Evolutionary conservation across 164 flowering plant species (phyloP).

Genomic region (Annona squamosa): DNA sequence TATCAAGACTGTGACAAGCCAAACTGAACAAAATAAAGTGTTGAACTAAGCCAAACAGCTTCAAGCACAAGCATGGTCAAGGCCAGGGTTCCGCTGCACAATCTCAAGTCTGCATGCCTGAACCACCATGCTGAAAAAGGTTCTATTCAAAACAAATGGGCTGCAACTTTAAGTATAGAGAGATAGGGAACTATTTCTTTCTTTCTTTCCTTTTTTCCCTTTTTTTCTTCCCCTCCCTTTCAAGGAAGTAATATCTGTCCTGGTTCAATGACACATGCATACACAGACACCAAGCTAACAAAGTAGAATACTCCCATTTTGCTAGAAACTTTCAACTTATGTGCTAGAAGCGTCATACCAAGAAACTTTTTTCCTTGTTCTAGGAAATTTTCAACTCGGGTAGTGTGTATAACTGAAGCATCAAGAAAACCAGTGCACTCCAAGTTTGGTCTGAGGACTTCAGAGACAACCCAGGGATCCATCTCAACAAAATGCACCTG

Average conservation of each 20-base stretch:
- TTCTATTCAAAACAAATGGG: background rate
- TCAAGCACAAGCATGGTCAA: too few relatives aligned
- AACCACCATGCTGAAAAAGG: too few relatives aligned
- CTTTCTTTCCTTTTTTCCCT: background rate
- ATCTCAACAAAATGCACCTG: conserved; percentile 83
- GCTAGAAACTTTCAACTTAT: background rate
- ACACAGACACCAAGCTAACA: background rate
- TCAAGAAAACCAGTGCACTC: conserved; percentile 80
- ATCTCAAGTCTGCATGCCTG: too few relatives aligned
- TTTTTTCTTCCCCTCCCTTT: background rate
- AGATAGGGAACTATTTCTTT: background rate
- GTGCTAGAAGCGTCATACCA: conserved; percentile 27
- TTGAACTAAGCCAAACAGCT: too few relatives aligned
- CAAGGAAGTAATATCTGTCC: background rate
- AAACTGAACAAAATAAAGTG: too few relatives aligned
- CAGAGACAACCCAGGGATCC: conserved; percentile 97
- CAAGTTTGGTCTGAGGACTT: conserved; percentile 81
- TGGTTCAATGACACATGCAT: background rate
- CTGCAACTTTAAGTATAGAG: background rate
- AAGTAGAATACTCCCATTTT: background rate
- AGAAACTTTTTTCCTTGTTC: conserved; percentile 47
- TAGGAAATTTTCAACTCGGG: conserved; percentile 72
- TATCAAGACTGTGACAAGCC: too few relatives aligned
- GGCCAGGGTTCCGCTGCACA: too few relatives aligned
- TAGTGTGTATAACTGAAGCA: conserved; percentile 62